These are phyloP conservation scores for Beverwykella pulmonaria DNA, from an alignment of 495 filamentous ascomycete species.

Conservation along the genomic window DNA sequence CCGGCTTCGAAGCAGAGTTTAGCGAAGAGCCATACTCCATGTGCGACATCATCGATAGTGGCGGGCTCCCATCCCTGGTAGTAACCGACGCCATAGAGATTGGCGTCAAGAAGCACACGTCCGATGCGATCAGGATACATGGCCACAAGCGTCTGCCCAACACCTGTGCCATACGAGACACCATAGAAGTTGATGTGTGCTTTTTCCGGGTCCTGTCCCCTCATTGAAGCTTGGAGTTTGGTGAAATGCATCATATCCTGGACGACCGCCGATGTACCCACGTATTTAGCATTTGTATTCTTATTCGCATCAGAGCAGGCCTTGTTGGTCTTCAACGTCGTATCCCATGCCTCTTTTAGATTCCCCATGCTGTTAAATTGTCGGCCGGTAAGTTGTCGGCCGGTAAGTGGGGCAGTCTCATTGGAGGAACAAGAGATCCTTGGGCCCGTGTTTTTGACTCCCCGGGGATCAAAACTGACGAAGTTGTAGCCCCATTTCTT, in stretches of 20 bases:
- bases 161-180: slow-evolving; percentile 10
- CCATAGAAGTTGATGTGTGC: slow-evolving; percentile 15
- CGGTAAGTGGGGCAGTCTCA: background rate
- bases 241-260: slow-evolving; percentile 19
- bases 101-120: slow-evolving; percentile 10
- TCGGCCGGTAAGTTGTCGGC: background rate
- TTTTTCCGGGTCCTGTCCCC: slow-evolving; percentile 5
- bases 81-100: background rate
- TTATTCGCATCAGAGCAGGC: background rate
- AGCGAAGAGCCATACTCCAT: background rate
- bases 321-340: background rate
- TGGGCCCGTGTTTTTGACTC: slow-evolving; percentile 3
- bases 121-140: slow-evolving; percentile 19
- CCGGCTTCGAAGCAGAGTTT: slow-evolving; percentile 20
- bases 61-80: slow-evolving; percentile 12
- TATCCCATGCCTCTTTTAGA: slow-evolving; percentile 2
- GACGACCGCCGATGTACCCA: background rate
- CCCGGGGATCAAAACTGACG: slow-evolving; percentile 18
- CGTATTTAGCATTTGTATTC: slow-evolving; percentile 5
- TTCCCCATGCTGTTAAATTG: background rate
- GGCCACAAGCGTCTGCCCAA: slow-evolving; percentile 20
- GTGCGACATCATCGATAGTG: background rate
- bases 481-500: slow-evolving; percentile 15
- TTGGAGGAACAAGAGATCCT: background rate
- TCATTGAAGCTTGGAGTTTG: background rate